These are phyloP conservation scores for Fusarium algeriense DNA, from an alignment of 2,329 filamentous ascomycete genomes.

Conservation along the genomic window DNA sequence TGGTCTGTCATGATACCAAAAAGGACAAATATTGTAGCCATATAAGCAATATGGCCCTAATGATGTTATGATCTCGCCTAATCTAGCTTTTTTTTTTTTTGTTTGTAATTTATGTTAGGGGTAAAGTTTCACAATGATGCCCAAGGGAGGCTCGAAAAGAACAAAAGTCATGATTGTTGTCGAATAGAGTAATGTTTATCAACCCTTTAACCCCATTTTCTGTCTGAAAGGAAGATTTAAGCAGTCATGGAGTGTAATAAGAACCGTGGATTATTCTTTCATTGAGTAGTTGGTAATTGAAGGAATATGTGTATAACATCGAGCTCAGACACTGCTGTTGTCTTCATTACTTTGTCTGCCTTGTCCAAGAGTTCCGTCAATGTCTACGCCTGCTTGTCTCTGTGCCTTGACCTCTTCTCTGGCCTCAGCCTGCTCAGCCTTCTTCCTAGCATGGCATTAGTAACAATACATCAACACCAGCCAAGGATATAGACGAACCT, in stretches of 20 bases:
- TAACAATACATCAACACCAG: neutral
- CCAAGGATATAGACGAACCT: conserved; percentile 8
- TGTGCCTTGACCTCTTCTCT: conserved; percentile 35
- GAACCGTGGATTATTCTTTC: neutral
- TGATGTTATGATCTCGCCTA: conserved; percentile 41
- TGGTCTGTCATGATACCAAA: conserved; percentile 54
- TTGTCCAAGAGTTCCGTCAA: conserved; percentile 37
- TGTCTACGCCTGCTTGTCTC: conserved; percentile 34
- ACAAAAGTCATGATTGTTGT: conserved; percentile 4
- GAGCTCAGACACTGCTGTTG: conserved; percentile 24
- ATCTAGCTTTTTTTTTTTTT: conserved; percentile 29
- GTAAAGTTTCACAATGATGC: conserved; percentile 12
- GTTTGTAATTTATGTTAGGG: conserved; percentile 20
- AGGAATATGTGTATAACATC: neutral
- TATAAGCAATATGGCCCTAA: conserved; percentile 17
- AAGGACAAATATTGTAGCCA: neutral
- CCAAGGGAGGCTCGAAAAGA: conserved; percentile 9
- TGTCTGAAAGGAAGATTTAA: neutral
- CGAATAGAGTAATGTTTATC: conserved; percentile 28
- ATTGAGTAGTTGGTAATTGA: neutral
- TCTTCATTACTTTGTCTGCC: conserved; percentile 32
- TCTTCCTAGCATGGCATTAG: conserved; percentile 32
- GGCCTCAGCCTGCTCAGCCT: conserved; percentile 37
- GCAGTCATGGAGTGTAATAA: neutral
- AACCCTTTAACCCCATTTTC: neutral